A percentile compares a stretch with the other conserved stretches of the same genome.
Conservation (phyloP, 257 asterid genomes). For the Buddleja alternifolia region DNA sequence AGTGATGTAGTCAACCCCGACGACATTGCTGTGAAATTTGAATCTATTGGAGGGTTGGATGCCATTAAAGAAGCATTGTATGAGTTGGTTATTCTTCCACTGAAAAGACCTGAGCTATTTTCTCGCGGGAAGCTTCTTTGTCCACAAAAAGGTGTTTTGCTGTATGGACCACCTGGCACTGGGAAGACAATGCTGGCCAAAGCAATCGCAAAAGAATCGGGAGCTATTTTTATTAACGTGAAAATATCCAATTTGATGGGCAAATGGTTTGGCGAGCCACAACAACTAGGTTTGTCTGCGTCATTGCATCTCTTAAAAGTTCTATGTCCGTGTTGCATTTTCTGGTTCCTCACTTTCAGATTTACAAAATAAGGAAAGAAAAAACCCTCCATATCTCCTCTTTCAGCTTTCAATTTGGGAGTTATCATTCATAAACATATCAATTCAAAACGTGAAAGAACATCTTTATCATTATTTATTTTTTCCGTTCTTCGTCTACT, state of each 20-base stretch:
- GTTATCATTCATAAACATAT: no score
- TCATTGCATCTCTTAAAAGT: conserved; percentile 15
- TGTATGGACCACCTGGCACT: conserved; percentile 95
- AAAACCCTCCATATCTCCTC: no score
- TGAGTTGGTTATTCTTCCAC: conserved; percentile 88
- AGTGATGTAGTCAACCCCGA: conserved; percentile 94
- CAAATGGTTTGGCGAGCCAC: conserved; percentile 98
- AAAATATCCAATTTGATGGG: conserved; percentile 83
- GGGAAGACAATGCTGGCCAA: conserved; percentile 99
- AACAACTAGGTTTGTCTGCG: conserved; percentile 69
- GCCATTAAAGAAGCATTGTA: conserved; percentile 69
- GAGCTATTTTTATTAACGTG: conserved; percentile 89
- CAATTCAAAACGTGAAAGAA: no score
- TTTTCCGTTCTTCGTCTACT: no score
- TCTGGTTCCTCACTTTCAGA: background rate
- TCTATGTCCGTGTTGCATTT: background rate
- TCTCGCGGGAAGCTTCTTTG: conserved; percentile 89
- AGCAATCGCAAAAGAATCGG: conserved; percentile 93
- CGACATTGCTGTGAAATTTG: conserved; percentile 74
- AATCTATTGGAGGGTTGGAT: conserved; percentile 84
- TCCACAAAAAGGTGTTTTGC: conserved; percentile 90
- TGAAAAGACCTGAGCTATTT: conserved; percentile 83
- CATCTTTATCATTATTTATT: no score
- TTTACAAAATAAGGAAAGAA: no score
- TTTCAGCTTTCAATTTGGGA: no score